Base-by-base conservation (phyloP, 352 stramenopile genomes). In the Globisporangium ultimum region DNA sequence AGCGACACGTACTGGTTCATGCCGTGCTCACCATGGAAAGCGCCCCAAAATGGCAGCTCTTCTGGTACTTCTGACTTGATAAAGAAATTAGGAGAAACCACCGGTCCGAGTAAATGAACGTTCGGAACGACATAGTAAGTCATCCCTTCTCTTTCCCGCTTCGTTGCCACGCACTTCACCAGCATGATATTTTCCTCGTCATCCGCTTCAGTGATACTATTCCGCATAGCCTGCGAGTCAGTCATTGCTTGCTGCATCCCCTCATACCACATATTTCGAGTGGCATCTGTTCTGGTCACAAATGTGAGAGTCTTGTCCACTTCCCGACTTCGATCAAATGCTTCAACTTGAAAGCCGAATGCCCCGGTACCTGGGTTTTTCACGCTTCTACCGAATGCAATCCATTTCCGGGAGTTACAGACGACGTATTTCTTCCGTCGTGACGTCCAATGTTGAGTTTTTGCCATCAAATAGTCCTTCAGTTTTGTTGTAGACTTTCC, bases 41-140 rank as follows among this genome's bases (percentile, higher is more conserved):
- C 87, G 24, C 84, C 83, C 80, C 80, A 93, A 51, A 93, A 91
- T 2, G 84, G 84, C 21, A 93, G 72, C 53, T 91, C 84, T 57
- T 93, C 84, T 0, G 80, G 80, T 1, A 93, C 84, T 34, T 91
- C 84, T 0, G 79, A 93, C 43, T 89, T 88, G 5, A 93, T 59
- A 21, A 84, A 85, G 61, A 93, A 93, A 34, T 64, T 88, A 4
- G 74, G 72, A 24, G 76, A 70, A 11, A 85, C 79, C 54, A 88
- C 66, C 0, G 80, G 80, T 1, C 72, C 66, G 0, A 91, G 62
- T 41, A 88, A 60, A 18, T 88, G 76, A 7, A 88, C 72, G 42
- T 89, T 80, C 0, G 82, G 82, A 2, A 88, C 48, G 1, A 87
- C 72, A 15, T 81, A 54, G 45, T 89, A 90, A 8, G 68, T 48